phyloP scores from a whole-genome alignment of 345 rosid species.

The Erysimum cheiranthoides region DNA sequence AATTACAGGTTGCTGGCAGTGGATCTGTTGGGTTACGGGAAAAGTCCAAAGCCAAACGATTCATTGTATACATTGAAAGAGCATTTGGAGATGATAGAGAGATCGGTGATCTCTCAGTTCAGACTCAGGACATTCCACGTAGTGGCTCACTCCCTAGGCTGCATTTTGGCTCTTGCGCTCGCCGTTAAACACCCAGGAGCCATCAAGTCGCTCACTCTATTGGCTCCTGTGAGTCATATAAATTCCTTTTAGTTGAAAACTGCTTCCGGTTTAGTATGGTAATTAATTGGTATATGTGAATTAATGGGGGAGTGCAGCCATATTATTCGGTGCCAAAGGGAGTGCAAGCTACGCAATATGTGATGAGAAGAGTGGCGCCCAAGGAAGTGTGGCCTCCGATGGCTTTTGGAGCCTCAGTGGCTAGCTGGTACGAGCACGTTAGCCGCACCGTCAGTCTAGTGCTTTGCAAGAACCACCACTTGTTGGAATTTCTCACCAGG shows the following conservation, averaged over 20 bases:
- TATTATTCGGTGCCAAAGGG: conserved; percentile 84
- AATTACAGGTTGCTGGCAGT: conserved; percentile 75
- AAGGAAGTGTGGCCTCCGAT: conserved; percentile 88
- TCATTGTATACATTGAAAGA: conserved; percentile 89
- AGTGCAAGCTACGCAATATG: conserved; percentile 71
- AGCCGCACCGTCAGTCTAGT: conserved; percentile 81
- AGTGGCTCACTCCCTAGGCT: conserved; percentile 98
- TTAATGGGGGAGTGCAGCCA: conserved; percentile 59
- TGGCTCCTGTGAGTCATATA: conserved; percentile 78
- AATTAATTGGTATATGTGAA: not conserved
- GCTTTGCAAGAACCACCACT: conserved; percentile 86
- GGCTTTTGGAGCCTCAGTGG: conserved; percentile 84
- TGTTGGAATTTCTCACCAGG: conserved; percentile 83
- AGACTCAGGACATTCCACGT: conserved; percentile 86
- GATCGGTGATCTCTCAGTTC: conserved; percentile 66
- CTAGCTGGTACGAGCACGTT: conserved; percentile 97
- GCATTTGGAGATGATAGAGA: conserved; percentile 92
- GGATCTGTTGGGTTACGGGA: conserved; percentile 89
- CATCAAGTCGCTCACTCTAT: conserved; percentile 83
- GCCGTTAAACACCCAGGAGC: conserved; percentile 81
- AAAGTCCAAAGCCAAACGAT: conserved; percentile 95
- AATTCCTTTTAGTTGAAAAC: not conserved
- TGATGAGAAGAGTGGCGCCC: conserved; percentile 84
- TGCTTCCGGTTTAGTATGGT: conserved; percentile 11
- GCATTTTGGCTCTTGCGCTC: conserved; percentile 93